Conservation (phyloP, 768 basidiomycete species). For the Auriscalpium microsporum region DNA sequence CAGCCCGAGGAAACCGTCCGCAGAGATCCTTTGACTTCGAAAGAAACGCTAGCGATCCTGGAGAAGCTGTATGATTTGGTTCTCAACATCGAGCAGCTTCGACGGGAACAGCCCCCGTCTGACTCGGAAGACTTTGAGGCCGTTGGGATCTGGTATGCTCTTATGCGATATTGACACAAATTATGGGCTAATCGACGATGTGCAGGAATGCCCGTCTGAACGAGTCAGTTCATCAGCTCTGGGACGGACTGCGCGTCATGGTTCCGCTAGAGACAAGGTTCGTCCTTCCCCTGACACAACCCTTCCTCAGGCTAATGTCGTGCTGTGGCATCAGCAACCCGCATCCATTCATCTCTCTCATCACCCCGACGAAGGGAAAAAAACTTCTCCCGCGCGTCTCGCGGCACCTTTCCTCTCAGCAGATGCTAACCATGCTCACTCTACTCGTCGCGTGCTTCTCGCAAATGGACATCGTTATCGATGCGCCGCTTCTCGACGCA, state of each 20-base stretch:
- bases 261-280: slow-evolving; percentile 92
- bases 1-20: slow-evolving; percentile 57
- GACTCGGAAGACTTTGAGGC: slow-evolving; percentile 41
- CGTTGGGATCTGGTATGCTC: slow-evolving; percentile 34
- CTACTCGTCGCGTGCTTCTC: slow-evolving; percentile 91
- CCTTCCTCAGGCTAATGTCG: neutral
- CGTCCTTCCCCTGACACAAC: slow-evolving; percentile 3
- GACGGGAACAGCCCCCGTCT: slow-evolving; percentile 63
- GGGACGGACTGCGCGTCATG: slow-evolving; percentile 78
- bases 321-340: slow-evolving; percentile 50
- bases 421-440: slow-evolving; percentile 82
- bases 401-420: slow-evolving; percentile 68
- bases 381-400: slow-evolving; percentile 82
- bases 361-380: slow-evolving; percentile 87
- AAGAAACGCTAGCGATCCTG: slow-evolving; percentile 69
- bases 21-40: slow-evolving; percentile 68
- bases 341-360: slow-evolving; percentile 92
- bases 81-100: slow-evolving; percentile 76
- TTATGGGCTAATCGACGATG: too few relatives aligned
- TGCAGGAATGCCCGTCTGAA: slow-evolving; percentile 52
- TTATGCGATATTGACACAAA: neutral
- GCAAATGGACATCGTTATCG: slow-evolving; percentile 83
- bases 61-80: slow-evolving; percentile 83
- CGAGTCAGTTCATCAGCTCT: slow-evolving; percentile 58
- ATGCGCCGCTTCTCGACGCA: slow-evolving; percentile 65